phyloP scores from a whole-genome alignment of 441 rosid genomes.

The Populus trichocarpa region DNA sequence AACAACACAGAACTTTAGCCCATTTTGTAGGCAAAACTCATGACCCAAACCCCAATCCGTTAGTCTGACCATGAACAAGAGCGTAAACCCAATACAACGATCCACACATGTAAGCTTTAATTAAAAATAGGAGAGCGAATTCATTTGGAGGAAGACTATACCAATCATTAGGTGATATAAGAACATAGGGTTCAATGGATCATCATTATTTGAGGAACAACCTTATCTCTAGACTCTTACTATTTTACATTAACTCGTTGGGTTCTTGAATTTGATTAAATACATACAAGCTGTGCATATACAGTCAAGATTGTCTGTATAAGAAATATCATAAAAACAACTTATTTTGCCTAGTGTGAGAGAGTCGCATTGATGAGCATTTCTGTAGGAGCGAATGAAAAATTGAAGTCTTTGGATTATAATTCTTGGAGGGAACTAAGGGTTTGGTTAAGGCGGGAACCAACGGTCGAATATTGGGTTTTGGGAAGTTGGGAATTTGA shows the following conservation, averaged over 20 bases:
- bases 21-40: too few species aligned
- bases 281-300: constrained; percentile 20
- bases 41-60: constrained; percentile 26
- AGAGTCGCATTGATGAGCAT: constrained; percentile 25
- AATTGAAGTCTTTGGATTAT: constrained; percentile 11
- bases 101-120: constrained; percentile 34
- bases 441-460: constrained; percentile 25
- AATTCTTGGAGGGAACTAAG: constrained; percentile 1
- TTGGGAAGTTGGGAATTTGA: too few species aligned
- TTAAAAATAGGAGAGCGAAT: constrained; percentile 43
- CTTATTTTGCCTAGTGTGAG: constrained; percentile 28
- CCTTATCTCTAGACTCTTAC: constrained; percentile 23
- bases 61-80: constrained; percentile 25
- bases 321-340: constrained; percentile 25
- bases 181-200: constrained; percentile 25
- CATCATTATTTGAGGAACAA: constrained; percentile 18
- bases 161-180: constrained; percentile 28
- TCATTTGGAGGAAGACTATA: constrained; percentile 34
- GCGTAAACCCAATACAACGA: constrained; percentile 18
- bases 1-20: constrained; percentile 13
- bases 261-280: constrained; percentile 22
- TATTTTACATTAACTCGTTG: constrained; percentile 31
- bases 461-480: not conserved
- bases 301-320: constrained; percentile 19
- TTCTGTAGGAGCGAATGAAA: constrained; percentile 13